A percentile compares a stretch with the other conserved stretches of the same genome.
phyloP scores from a whole-genome alignment of 192 early-diverging fungal species.

The Blastocladiella britannica region DNA sequence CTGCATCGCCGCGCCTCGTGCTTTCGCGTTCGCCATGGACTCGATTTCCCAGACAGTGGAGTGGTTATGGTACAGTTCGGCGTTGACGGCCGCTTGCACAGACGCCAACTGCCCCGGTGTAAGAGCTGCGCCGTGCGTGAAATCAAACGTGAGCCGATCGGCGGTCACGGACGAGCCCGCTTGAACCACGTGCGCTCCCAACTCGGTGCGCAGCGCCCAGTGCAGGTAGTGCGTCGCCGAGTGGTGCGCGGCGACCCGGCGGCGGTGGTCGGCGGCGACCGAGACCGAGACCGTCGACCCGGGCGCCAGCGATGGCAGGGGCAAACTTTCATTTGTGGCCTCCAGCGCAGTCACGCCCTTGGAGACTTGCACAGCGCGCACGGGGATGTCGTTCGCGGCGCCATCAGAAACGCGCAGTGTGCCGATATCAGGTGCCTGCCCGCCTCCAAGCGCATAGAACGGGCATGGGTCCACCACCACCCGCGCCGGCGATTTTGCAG shows the following conservation, averaged over 20 bases:
- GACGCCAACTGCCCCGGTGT: slow-evolving; percentile 15
- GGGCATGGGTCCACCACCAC: slow-evolving; percentile 32
- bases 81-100: slow-evolving; percentile 32
- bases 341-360: slow-evolving; percentile 2
- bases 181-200: slow-evolving; percentile 24
- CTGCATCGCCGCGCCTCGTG: slow-evolving; percentile 23
- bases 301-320: slow-evolving; percentile 14
- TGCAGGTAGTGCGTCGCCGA: slow-evolving; percentile 36
- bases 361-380: background rate
- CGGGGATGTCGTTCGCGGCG: slow-evolving; percentile 7
- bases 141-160: slow-evolving; percentile 30
- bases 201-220: slow-evolving; percentile 22
- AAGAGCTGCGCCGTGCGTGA: slow-evolving; percentile 26
- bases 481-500: slow-evolving; percentile 14
- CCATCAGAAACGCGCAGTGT: slow-evolving; percentile 14
- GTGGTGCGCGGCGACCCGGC: slow-evolving; percentile 27
- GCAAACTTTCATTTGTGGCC: slow-evolving; percentile 7
- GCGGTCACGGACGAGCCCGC: slow-evolving; percentile 30
- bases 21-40: slow-evolving; percentile 22
- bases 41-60: slow-evolving; percentile 13
- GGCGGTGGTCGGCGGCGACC: slow-evolving; percentile 18
- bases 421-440: slow-evolving; percentile 28
- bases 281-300: slow-evolving; percentile 15
- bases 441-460: slow-evolving; percentile 37
- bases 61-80: slow-evolving; percentile 12